A percentile compares a stretch with the other conserved stretches of the same genome.
Evolutionary conservation across 495 filamentous ascomycete genomes (phyloP).

Genomic region (Tuber borchii): DNA sequence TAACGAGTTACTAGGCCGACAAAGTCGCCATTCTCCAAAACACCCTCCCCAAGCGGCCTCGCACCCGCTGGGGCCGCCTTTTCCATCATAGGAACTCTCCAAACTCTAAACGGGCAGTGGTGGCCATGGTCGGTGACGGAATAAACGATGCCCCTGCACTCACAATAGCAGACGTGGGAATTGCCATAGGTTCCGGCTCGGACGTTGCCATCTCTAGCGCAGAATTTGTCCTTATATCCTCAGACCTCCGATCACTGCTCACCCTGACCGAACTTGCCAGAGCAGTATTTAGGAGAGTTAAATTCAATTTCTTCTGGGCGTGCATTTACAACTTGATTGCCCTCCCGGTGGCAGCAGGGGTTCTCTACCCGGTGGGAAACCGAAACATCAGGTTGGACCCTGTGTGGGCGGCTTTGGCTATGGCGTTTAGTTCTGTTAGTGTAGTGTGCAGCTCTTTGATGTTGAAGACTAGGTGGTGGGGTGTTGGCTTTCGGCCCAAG

Average conservation of each 20-base stretch:
- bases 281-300: slow-evolving; percentile 68
- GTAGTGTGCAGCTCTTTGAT: slow-evolving; percentile 67
- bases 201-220: slow-evolving; percentile 79
- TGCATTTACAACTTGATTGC: slow-evolving; percentile 74
- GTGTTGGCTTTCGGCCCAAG: slow-evolving; percentile 48
- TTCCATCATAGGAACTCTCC: slow-evolving; percentile 34
- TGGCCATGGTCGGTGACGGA: slow-evolving; percentile 73
- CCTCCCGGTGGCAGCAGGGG: slow-evolving; percentile 77
- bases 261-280: slow-evolving; percentile 64
- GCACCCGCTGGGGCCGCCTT: slow-evolving; percentile 32
- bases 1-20: slow-evolving; percentile 48
- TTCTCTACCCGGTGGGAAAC: slow-evolving; percentile 56
- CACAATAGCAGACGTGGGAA: slow-evolving; percentile 69
- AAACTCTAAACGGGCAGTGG: slow-evolving; percentile 41
- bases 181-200: slow-evolving; percentile 75
- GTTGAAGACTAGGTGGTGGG: slow-evolving; percentile 50
- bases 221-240: slow-evolving; percentile 77
- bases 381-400: slow-evolving; percentile 6
- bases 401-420: slow-evolving; percentile 40
- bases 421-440: slow-evolving; percentile 78
- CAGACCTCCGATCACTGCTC: slow-evolving; percentile 61
- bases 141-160: slow-evolving; percentile 86
- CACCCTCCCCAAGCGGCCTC: slow-evolving; percentile 46
- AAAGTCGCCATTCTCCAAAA: slow-evolving; percentile 75
- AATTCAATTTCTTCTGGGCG: slow-evolving; percentile 85